Conservation (phyloP, 1,139 yeast genomes). For the Yamadazyma atlantica region DNA sequence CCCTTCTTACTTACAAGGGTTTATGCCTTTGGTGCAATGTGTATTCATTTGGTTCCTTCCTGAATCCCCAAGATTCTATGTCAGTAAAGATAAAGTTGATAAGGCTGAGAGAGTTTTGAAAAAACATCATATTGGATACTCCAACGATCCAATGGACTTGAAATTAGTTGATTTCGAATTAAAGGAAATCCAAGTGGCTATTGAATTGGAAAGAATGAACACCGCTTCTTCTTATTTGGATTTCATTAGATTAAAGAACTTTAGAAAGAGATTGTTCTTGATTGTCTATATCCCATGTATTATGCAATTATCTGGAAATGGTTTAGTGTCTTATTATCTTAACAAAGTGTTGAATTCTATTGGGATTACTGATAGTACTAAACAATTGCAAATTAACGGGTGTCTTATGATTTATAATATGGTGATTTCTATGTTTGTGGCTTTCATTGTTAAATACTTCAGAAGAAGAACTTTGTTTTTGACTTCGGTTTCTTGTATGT, state of each 20-base stretch:
- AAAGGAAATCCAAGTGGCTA: conserved; percentile 42
- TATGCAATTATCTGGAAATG: conserved; percentile 54
- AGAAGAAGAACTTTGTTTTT: conserved; percentile 49
- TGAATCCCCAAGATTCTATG: conserved; percentile 48
- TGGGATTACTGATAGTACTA: conserved; percentile 44
- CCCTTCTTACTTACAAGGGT: conserved; percentile 48
- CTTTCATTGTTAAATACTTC: conserved; percentile 28
- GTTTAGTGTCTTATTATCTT: conserved; percentile 52
- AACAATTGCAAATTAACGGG: conserved; percentile 49
- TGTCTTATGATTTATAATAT: conserved; percentile 43
- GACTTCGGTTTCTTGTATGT: conserved; percentile 35
- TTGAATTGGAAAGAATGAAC: conserved; percentile 31
- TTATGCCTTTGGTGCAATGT: conserved; percentile 28
- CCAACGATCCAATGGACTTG: conserved; percentile 26
- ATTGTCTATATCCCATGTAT: conserved; percentile 31
- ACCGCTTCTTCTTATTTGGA: conserved; percentile 32
- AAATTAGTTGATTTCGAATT: conserved; percentile 45
- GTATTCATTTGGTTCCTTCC: conserved; percentile 37
- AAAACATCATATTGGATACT: conserved; percentile 40
- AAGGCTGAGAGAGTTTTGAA: conserved; percentile 42
- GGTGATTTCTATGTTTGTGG: conserved; percentile 31
- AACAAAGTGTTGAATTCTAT: conserved; percentile 47
- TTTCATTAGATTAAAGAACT: conserved; percentile 32
- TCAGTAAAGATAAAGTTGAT: conserved; percentile 35
- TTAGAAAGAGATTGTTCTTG: conserved; percentile 47